A percentile compares a stretch with the other conserved stretches of the same genome.
Evolutionary conservation across 306 rosid genomes (phyloP).

Genomic region (Chamaecrista fasciculata): DNA sequence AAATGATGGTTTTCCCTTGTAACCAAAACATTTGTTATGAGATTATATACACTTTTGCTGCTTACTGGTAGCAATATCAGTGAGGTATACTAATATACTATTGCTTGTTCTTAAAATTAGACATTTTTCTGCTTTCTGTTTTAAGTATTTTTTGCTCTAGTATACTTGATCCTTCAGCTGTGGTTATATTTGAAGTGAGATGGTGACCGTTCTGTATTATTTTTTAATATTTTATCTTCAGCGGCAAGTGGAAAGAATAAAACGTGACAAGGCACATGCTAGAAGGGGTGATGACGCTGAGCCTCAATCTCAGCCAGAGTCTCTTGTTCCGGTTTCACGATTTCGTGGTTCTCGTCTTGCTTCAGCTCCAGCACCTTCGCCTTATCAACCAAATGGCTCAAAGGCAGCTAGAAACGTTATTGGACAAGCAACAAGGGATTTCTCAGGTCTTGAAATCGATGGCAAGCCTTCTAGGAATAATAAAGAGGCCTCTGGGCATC

Average conservation of each 20-base stretch:
- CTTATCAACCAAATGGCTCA: slow-evolving; percentile 47
- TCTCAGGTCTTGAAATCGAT: slow-evolving; percentile 30
- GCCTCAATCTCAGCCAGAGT: slow-evolving; percentile 73
- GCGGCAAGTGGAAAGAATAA: slow-evolving; percentile 86
- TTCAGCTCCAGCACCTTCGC: slow-evolving; percentile 76
- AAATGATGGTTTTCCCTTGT: background rate
- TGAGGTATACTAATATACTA: background rate
- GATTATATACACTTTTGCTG: background rate
- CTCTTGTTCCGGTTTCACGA: slow-evolving; percentile 70
- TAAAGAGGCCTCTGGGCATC: slow-evolving; percentile 38
- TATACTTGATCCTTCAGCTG: background rate
- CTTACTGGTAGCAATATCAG: background rate
- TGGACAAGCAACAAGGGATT: slow-evolving; percentile 21
- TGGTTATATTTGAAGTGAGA: background rate
- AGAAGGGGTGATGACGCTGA: slow-evolving; percentile 79
- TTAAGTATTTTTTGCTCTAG: background rate
- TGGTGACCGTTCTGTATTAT: background rate
- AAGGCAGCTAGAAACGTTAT: slow-evolving; percentile 21
- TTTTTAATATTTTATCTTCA: slow-evolving; percentile 34
- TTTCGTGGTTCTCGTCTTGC: slow-evolving; percentile 96
- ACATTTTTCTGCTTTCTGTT: slow-evolving; percentile 1
- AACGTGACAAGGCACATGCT: slow-evolving; percentile 73
- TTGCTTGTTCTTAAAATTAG: slow-evolving; percentile 9
- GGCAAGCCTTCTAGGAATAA: slow-evolving; percentile 22
- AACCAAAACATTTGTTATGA: background rate